Percentiles rank a stretch among this genome's conserved stretches.
These are phyloP conservation scores for Xerocomellus amylosporus DNA, from an alignment of 768 basidiomycete genomes.

Conservation along the genomic window DNA sequence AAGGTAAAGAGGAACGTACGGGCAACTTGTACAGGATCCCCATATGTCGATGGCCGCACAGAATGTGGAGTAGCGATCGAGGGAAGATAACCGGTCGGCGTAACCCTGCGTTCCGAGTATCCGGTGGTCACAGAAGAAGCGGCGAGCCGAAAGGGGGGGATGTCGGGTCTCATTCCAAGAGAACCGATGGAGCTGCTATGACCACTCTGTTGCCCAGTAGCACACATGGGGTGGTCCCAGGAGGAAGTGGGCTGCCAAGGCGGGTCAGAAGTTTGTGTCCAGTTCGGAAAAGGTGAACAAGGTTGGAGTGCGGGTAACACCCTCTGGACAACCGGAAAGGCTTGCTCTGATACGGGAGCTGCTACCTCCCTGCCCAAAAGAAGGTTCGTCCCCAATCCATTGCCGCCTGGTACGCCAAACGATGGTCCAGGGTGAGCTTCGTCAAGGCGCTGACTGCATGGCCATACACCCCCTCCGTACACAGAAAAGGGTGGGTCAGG, in stretches of 20 bases:
- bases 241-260: background rate
- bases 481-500: background rate
- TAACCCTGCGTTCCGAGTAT: background rate
- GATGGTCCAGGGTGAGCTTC: background rate
- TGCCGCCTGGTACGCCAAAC: background rate
- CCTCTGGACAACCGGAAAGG: background rate
- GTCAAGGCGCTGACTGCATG: background rate
- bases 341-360: slow-evolving; percentile 1
- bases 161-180: background rate
- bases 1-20: slow-evolving; percentile 11
- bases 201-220: background rate
- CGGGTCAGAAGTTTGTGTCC: background rate
- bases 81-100: background rate
- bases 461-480: background rate
- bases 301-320: background rate
- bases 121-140: background rate
- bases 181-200: background rate
- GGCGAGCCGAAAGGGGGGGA: background rate
- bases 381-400: background rate
- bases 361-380: background rate
- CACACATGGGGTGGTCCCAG: slow-evolving; percentile 3
- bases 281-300: background rate
- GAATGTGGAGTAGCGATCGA: background rate
- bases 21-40: slow-evolving; percentile 3
- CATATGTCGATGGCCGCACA: background rate